Evolutionary conservation across 306 rosid species (phyloP).

Genomic region (Trifolium pratense): DNA sequence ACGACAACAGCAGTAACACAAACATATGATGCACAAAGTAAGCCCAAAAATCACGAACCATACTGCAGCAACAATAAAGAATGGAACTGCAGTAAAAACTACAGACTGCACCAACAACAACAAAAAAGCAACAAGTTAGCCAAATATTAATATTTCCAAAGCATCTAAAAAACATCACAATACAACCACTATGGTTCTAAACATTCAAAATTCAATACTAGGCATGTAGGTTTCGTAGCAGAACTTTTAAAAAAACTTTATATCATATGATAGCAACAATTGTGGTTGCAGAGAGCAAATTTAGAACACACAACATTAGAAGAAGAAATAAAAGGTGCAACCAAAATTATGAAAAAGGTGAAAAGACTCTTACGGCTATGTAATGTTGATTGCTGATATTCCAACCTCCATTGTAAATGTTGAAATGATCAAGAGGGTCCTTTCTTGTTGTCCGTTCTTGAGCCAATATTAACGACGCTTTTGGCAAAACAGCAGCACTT

Average conservation of each 20-base stretch:
- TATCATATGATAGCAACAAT: no score
- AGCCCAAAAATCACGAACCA: conserved; percentile 90
- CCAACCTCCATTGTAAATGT: conserved; percentile 87
- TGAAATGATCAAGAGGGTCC: conserved; percentile 64
- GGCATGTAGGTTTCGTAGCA: no score
- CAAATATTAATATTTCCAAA: conserved; percentile 32
- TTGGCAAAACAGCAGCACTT: background rate
- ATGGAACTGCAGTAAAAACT: conserved; percentile 78
- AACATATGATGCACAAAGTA: conserved; percentile 57
- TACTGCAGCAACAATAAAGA: conserved; percentile 60
- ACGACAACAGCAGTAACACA: conserved; percentile 70
- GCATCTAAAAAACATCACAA: background rate
- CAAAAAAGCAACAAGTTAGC: conserved; percentile 38
- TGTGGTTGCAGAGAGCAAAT: no score
- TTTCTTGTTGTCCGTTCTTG: conserved; percentile 61
- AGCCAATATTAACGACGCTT: conserved; percentile 72
- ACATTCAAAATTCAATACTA: no score
- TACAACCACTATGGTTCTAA: background rate
- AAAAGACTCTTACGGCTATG: conserved; percentile 64
- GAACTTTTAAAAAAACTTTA: no score
- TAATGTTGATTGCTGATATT: conserved; percentile 75
- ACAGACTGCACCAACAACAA: conserved; percentile 71
- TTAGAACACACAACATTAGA: no score
- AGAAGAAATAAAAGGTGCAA: background rate
- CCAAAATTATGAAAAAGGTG: background rate